Base-by-base conservation (phyloP, 2,329 filamentous ascomycete genomes). In the Catunica adiposa region DNA sequence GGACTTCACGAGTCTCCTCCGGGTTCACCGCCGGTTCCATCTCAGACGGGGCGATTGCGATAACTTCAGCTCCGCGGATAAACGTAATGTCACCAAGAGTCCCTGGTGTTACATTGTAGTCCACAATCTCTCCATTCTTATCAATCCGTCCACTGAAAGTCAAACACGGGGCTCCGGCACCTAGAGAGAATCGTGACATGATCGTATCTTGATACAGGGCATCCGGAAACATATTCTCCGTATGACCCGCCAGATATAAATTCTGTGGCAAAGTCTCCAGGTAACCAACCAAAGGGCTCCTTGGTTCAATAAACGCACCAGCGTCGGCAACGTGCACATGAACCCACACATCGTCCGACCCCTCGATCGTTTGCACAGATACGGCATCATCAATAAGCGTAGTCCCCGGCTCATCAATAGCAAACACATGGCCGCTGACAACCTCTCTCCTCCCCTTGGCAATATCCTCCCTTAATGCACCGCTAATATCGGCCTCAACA, bases 321-420 rank as follows among this genome's bases (percentile, higher is more conserved):
- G 86, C 86, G 63, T 92, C 87, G 14, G 87, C 86, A 44, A 85
- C 76, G 65, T 92, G 86, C 31, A 88, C 68, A 63, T 89, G 85
- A 29, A 90, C 71, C 86, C 86, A 92, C 9, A n/a, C 25, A 62
- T 78, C 79, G 53, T 72, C 64, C 20, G 72, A 59, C 17, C 66
- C 69, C 3, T 71, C 67, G 1, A 82, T 76, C 48, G 67, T 65
- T 63, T 88, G 82, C 6, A 92, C 63, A 0, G 86, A 90, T 7
- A 94, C 68, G 1, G 82, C 86, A 64, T 94, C 86, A 61, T 94
- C 86, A 57, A 92, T 84, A 61, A 90, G 80, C 26, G 75, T 70
- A 0, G 87, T 84, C 37, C 68, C 69, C 20, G 73, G 71, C 26
- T 77, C 74, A 63, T 94, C 86, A 58, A 94, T 85, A 61, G 84